Conservation (phyloP, 2,329 filamentous ascomycete genomes). For the Sporothrix protearum region DNA sequence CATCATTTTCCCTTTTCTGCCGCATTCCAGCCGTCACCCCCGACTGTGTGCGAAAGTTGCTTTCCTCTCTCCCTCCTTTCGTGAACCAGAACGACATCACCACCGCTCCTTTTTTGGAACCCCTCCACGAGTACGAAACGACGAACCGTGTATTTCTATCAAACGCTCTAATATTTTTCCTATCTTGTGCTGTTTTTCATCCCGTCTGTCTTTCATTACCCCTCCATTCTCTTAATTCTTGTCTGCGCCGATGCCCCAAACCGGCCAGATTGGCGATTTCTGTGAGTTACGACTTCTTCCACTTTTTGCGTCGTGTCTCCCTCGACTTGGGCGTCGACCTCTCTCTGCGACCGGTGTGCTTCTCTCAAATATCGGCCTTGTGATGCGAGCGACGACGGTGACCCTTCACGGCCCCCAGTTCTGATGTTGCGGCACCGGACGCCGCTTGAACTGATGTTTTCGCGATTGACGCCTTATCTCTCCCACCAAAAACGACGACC, state of each 20-base stretch:
- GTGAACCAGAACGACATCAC: constrained; percentile 9
- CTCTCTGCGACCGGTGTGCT: background rate
- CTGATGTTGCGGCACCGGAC: background rate
- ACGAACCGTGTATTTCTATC: constrained; percentile 22
- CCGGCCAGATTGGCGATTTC: constrained; percentile 20
- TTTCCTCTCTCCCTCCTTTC: background rate
- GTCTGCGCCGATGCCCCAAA: background rate
- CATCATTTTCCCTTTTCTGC: constrained; percentile 1
- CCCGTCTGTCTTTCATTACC: constrained; percentile 7
- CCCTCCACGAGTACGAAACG: constrained; percentile 14
- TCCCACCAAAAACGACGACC: background rate
- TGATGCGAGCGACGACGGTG: background rate
- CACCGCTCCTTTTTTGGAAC: background rate
- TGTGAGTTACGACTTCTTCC: constrained; percentile 16
- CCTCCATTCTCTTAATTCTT: background rate
- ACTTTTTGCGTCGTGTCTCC: background rate
- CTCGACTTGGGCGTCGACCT: background rate
- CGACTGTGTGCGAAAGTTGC: background rate
- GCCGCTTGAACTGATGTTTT: background rate
- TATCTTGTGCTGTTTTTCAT: constrained; percentile 13
- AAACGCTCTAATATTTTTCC: constrained; percentile 3
- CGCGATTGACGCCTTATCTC: constrained; percentile 13
- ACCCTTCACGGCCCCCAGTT: background rate
- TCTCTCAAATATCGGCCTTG: background rate
- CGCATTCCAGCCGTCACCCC: background rate